Base-by-base conservation (phyloP, 1,139 yeast species). In the Geotrichum cucujoidarum region DNA sequence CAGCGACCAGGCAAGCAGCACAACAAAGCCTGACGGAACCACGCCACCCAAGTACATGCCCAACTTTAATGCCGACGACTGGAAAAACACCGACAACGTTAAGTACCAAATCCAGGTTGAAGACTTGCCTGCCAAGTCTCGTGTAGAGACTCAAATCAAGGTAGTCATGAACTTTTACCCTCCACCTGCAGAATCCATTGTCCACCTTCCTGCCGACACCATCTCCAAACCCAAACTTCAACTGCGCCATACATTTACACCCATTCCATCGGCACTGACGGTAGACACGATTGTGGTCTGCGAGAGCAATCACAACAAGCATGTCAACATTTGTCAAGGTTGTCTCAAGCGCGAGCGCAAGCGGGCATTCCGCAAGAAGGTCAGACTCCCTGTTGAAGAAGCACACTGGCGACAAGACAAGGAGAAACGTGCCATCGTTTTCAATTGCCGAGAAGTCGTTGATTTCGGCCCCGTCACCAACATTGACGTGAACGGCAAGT, bases 81-180 rank as follows among this genome's bases (percentile, higher is more conserved):
- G 69, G 57, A 62, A 62, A 21, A 62, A 67, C 21, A 43, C 47
- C 2, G 41, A 49, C n/a, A 47, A 44, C 40, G 50, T 83, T 51
- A 88, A 88, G 3, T 83, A 78, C 63, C 69, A 73, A 45, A 61
- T 88, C 51, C 67, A 69, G 21, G 69, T 88, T 1, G 65, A 73
- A 7, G 83, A 80, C 47, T 67, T 87, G 37, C 96, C 95, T 1
- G 67, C 76, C 11, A 81, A 78, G 58, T 86, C 95, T 11, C 75
- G 97, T 57, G 97, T 89, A 6, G 97, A 89, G 65, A 89, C 95
- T 16, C 97, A 89, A 67, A 85, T 89, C 59, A 87, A 86, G 63
- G 68, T 89, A 40, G 75, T 75, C 48, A 68, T 89, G 39, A 67
- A 76, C 11, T 70, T 89, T 36, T 75, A 78, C 35, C 95, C 95